Conservation (phyloP, 306 rosid species). For the Astragalus membranaceus region DNA sequence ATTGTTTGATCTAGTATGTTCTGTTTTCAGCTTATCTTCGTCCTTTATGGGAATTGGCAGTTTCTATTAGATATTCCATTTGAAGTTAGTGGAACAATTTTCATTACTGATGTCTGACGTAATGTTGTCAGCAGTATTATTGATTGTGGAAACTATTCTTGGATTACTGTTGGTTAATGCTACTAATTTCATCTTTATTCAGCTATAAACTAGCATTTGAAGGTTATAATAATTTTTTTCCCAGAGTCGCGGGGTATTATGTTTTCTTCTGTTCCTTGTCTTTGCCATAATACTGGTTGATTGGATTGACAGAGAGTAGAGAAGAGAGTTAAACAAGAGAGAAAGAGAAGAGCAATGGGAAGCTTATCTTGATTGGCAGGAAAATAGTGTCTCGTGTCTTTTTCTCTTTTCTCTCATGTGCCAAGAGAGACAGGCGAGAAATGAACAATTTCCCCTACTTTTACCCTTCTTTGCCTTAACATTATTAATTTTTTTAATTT, state of each 20-base stretch:
- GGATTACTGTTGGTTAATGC: neutral
- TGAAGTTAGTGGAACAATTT: slow-evolving; percentile 16
- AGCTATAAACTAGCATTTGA: neutral
- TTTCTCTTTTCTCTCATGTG: too few species aligned
- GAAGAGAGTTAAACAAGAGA: too few species aligned
- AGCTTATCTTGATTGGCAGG: too few species aligned
- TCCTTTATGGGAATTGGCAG: neutral
- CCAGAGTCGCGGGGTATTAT: neutral
- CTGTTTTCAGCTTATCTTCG: neutral
- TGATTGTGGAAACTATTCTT: neutral
- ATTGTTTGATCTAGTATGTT: slow-evolving; percentile 18
- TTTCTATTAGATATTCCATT: neutral
- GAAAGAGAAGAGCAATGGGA: too few species aligned
- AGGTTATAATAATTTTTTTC: neutral
- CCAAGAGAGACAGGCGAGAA: too few species aligned
- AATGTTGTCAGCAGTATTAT: neutral
- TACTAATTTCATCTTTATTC: neutral
- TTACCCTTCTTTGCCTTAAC: too few species aligned
- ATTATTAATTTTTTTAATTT: too few species aligned
- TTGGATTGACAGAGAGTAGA: too few species aligned
- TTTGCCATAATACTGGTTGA: neutral
- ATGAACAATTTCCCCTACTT: too few species aligned
- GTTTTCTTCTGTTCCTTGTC: neutral
- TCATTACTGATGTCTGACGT: neutral
- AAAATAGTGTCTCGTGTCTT: too few species aligned